Conservation (phyloP, 148 eudicot species). For the Vaccinium macrocarpon region DNA sequence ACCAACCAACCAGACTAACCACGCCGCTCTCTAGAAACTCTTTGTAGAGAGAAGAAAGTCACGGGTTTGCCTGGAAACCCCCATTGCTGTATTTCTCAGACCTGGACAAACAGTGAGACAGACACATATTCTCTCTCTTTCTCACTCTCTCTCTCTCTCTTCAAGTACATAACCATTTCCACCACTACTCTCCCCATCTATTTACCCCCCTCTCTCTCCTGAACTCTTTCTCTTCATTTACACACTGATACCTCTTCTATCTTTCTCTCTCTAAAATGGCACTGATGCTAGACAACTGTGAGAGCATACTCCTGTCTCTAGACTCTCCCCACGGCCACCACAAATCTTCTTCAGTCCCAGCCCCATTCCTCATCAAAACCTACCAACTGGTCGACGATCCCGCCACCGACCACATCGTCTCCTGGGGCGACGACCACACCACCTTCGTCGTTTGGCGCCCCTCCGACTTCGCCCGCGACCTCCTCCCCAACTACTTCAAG, state of each 20-base stretch:
- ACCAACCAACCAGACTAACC: too few species aligned
- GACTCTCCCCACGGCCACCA: constrained; percentile 25
- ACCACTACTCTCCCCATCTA: background rate
- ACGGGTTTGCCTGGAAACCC: constrained; percentile 83
- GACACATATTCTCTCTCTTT: constrained; percentile 7
- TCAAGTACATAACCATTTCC: background rate
- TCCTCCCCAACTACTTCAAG: constrained; percentile 67
- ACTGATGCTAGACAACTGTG: constrained; percentile 64
- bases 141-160: background rate
- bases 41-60: constrained; percentile 31
- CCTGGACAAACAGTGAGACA: background rate
- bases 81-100: constrained; percentile 34
- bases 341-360: constrained; percentile 43
- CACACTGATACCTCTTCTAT: background rate
- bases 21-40: too few species aligned
- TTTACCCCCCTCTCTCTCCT: background rate
- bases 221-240: background rate
- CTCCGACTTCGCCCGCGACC: constrained; percentile 60
- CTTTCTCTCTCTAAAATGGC: constrained; percentile 42
- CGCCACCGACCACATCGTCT: constrained; percentile 49
- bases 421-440: constrained; percentile 57
- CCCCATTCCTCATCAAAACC: constrained; percentile 58
- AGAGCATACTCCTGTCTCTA: constrained; percentile 56
- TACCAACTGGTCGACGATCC: constrained; percentile 57
- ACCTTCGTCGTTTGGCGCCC: constrained; percentile 64